phyloP scores from a whole-genome alignment of 169 alveolate genomes.

The Plasmodium fragile region DNA sequence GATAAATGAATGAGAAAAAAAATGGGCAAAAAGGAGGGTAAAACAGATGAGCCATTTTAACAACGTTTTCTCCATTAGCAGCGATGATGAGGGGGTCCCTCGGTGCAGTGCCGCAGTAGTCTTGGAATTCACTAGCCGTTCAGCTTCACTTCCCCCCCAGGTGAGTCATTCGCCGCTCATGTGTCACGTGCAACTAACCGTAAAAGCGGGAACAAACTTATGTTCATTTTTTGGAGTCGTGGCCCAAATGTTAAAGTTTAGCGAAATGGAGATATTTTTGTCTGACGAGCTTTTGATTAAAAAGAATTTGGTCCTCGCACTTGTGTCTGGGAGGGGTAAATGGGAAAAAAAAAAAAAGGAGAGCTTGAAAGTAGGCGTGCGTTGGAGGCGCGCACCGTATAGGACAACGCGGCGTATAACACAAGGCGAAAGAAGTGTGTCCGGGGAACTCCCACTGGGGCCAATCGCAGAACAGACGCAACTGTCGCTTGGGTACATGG shows the following conservation, averaged over 20 bases:
- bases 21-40: not conserved
- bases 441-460: not conserved
- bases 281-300: constrained; percentile 82
- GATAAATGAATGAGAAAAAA: not conserved
- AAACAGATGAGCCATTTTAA: not conserved
- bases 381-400: not conserved
- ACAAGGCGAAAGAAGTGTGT: not conserved
- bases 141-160: not conserved
- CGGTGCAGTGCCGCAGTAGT: not conserved
- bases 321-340: constrained; percentile 19
- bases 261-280: constrained; percentile 74
- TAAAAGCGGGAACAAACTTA: constrained; percentile 66
- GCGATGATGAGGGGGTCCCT: not conserved
- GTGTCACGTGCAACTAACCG: not conserved
- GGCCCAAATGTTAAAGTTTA: constrained; percentile 82
- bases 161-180: not conserved
- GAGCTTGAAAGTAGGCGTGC: not conserved
- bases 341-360: constrained; percentile 11
- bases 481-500: not conserved
- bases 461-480: not conserved
- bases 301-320: constrained; percentile 73
- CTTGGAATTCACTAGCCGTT: not conserved
- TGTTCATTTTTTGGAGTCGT: constrained; percentile 82
- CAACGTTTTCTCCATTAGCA: not conserved
- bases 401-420: not conserved